Percentiles rank a stretch among this genome's conserved stretches.
phyloP scores from a whole-genome alignment of 371 early-diverging fungal genomes.

The Amoeboaphelidium protococcarum region DNA sequence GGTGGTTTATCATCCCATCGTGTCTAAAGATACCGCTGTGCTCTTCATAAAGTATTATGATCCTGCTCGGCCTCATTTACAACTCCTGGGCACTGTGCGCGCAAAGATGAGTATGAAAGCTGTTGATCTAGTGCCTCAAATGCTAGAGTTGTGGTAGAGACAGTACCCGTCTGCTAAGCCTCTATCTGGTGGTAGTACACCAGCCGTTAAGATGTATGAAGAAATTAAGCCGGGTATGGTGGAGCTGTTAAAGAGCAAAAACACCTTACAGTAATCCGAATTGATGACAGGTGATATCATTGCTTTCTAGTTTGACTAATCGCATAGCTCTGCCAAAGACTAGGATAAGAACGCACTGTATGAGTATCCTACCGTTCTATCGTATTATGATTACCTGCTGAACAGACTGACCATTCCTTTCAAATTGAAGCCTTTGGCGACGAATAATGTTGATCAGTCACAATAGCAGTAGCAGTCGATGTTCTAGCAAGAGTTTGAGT shows the following conservation, averaged over 20 bases:
- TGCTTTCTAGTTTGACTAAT: conserved; percentile 1
- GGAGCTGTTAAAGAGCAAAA: conserved; percentile 25
- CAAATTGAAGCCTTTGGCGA: conserved; percentile 21
- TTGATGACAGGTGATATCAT: conserved; percentile 67
- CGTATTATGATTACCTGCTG: conserved; percentile 39
- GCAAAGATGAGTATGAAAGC: conserved; percentile 22
- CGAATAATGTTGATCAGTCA: conserved; percentile 6
- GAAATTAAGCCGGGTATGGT: conserved; percentile 79
- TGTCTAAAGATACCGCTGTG: not conserved
- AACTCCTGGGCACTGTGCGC: not conserved
- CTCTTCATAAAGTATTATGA: not conserved
- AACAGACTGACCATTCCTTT: conserved; percentile 38
- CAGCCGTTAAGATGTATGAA: conserved; percentile 39
- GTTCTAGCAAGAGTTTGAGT: conserved; percentile 9
- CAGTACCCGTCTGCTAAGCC: no score
- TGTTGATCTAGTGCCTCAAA: conserved; percentile 26
- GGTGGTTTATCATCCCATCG: no score
- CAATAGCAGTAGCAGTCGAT: conserved; percentile 3
- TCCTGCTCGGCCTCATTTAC: not conserved
- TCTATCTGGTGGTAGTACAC: conserved; percentile 22
- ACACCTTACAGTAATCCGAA: conserved; percentile 41
- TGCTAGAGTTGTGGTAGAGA: conserved; percentile 24
- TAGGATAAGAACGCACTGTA: conserved; percentile 1
- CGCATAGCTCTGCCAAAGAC: not conserved
- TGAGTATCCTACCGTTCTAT: conserved; percentile 21